Conservation (phyloP, 2,329 filamentous ascomycete genomes). For the Juglanconis sp. region DNA sequence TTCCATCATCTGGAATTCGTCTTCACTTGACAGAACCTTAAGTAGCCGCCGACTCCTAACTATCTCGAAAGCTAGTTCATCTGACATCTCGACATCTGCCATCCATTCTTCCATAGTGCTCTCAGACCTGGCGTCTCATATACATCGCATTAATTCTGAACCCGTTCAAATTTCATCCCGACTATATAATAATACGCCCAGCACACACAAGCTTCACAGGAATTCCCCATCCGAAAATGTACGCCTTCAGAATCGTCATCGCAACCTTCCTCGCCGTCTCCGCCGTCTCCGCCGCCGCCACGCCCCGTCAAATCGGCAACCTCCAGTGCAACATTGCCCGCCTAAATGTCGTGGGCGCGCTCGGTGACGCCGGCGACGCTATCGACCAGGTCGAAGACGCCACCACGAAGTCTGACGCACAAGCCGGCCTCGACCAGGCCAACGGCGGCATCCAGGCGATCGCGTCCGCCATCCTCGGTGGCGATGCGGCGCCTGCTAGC, state of each 20-base stretch:
- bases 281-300: neutral
- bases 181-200: neutral
- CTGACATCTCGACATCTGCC: neutral
- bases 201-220: neutral
- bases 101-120: neutral
- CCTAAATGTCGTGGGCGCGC: neutral
- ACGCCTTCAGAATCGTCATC: neutral
- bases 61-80: neutral
- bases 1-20: neutral
- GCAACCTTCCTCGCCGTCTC: neutral
- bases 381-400: neutral
- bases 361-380: neutral
- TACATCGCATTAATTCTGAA: neutral
- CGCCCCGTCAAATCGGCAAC: constrained; percentile 2
- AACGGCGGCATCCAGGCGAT: constrained; percentile 5
- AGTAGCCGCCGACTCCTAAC: neutral
- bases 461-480: neutral
- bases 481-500: neutral
- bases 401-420: neutral
- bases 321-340: constrained; percentile 8
- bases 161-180: too few relatives aligned
- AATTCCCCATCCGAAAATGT: neutral
- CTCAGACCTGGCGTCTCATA: neutral
- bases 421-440: constrained; percentile 6
- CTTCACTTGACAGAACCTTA: neutral